phyloP scores from a whole-genome alignment of 768 basidiomycete genomes.

The Mrakia blollopis region DNA sequence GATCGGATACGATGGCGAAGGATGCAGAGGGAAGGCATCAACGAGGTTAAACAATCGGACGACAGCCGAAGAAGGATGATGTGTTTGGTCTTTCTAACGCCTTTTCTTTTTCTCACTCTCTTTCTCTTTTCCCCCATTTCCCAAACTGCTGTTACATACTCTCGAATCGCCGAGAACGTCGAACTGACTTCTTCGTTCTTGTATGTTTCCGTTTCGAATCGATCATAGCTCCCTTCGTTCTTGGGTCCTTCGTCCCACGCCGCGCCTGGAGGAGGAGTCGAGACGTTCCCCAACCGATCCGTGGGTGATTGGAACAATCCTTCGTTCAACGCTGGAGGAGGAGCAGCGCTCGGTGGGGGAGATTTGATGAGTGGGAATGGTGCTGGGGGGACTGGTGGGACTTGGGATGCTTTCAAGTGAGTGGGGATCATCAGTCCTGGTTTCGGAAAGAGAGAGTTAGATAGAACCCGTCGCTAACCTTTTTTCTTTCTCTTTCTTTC shows the following conservation, averaged over 20 bases:
- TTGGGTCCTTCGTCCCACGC: conserved; percentile 19
- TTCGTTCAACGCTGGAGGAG: conserved; percentile 8
- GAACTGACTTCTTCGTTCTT: not conserved
- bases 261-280: conserved; percentile 30
- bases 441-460: not conserved
- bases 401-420: conserved; percentile 22
- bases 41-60: not conserved
- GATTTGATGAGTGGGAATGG: conserved; percentile 1
- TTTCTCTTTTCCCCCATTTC: not conserved
- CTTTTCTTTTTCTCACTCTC: not conserved
- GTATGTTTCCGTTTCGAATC: not conserved
- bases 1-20: not conserved
- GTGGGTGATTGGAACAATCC: conserved; percentile 23
- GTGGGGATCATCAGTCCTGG: too few species aligned
- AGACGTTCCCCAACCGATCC: conserved; percentile 19
- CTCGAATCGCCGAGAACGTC: too few species aligned
- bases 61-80: too few species aligned
- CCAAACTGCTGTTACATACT: too few species aligned
- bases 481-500: not conserved
- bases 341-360: not conserved
- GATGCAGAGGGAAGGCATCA: not conserved
- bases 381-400: not conserved
- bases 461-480: not conserved
- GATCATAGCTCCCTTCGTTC: conserved; percentile 19
- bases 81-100: not conserved